A percentile compares a stretch with the other conserved stretches of the same genome.
These are phyloP conservation scores for Silene noctiflora DNA, from an alignment of 179 eudicot species.

Conservation along the genomic window DNA sequence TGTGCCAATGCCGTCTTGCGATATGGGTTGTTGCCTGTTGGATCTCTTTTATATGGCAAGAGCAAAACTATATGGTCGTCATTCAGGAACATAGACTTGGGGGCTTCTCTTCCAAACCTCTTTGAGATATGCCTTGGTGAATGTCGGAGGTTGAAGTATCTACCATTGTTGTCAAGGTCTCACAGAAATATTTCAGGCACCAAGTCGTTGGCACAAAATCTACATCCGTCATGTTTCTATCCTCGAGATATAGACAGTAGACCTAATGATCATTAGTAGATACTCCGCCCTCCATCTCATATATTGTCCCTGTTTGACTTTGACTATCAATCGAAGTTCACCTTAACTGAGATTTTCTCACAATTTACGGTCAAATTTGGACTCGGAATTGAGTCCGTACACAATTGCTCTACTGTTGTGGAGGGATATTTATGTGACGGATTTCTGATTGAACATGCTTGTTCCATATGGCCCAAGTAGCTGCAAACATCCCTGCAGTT, in stretches of 20 bases:
- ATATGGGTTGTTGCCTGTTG: slow-evolving; percentile 8
- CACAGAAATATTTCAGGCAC: slow-evolving; percentile 8
- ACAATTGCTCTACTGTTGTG: too few species aligned
- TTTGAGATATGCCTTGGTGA: slow-evolving; percentile 2
- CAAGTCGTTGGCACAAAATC: slow-evolving; percentile 9
- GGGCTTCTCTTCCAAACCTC: not conserved
- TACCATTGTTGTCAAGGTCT: slow-evolving; percentile 6
- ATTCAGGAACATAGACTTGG: slow-evolving; percentile 4
- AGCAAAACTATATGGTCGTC: not conserved
- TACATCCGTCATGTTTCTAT: slow-evolving; percentile 7
- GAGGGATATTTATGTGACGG: too few species aligned
- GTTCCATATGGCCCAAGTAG: too few species aligned
- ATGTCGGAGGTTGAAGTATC: not conserved
- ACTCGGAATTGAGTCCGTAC: too few species aligned
- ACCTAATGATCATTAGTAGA: not conserved
- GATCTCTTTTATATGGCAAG: slow-evolving; percentile 3
- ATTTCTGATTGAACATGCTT: too few species aligned
- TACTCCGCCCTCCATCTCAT: too few species aligned
- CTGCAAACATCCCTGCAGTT: too few species aligned
- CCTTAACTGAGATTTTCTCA: too few species aligned
- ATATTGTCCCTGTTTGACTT: too few species aligned
- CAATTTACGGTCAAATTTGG: too few species aligned
- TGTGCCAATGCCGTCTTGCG: slow-evolving; percentile 6
- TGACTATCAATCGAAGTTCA: too few species aligned
- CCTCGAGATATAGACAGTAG: not conserved